A percentile compares a stretch with the other conserved stretches of the same genome.
Evolutionary conservation across 2,329 filamentous ascomycete species (phyloP).

Genomic region (Hysterium pulicare): DNA sequence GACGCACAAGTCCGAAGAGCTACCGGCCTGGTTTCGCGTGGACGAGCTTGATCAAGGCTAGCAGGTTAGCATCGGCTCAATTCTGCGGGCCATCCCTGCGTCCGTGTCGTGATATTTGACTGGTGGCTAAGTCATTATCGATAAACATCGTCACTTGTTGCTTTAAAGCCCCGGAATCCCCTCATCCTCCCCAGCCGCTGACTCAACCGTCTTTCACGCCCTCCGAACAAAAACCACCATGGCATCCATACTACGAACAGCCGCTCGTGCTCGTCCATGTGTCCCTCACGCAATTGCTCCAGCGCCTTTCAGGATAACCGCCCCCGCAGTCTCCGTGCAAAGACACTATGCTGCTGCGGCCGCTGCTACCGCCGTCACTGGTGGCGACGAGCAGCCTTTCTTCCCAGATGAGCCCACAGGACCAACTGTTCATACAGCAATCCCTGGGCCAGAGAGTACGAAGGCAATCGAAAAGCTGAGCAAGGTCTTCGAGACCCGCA

Average conservation of each 20-base stretch:
- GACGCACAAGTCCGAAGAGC: not conserved
- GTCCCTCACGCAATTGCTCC: slow-evolving; percentile 16
- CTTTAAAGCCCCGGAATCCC: no score
- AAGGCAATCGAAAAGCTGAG: slow-evolving; percentile 67
- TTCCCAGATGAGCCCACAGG: slow-evolving; percentile 57
- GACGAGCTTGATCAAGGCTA: not conserved
- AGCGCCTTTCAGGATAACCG: slow-evolving; percentile 8
- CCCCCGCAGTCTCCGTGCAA: slow-evolving; percentile 14
- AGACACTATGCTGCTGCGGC: slow-evolving; percentile 32
- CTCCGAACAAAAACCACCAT: slow-evolving; percentile 15
- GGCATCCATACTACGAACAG: slow-evolving; percentile 30
- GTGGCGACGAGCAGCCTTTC: slow-evolving; percentile 45
- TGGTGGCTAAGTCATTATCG: not conserved
- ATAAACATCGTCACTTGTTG: slow-evolving; percentile 1
- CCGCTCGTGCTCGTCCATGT: slow-evolving; percentile 17
- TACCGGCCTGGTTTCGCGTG: not conserved
- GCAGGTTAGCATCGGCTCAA: slow-evolving; percentile 1
- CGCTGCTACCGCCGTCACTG: slow-evolving; percentile 26
- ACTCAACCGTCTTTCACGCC: not conserved
- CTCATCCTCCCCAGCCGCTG: no score
- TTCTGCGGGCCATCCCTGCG: not conserved
- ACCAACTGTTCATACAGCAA: slow-evolving; percentile 55
- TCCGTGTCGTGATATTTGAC: not conserved
- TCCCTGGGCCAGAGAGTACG: slow-evolving; percentile 74
- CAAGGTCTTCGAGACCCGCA: slow-evolving; percentile 80